Conservation (phyloP, 352 stramenopile species). For the Phytophthora rubi region DNA sequence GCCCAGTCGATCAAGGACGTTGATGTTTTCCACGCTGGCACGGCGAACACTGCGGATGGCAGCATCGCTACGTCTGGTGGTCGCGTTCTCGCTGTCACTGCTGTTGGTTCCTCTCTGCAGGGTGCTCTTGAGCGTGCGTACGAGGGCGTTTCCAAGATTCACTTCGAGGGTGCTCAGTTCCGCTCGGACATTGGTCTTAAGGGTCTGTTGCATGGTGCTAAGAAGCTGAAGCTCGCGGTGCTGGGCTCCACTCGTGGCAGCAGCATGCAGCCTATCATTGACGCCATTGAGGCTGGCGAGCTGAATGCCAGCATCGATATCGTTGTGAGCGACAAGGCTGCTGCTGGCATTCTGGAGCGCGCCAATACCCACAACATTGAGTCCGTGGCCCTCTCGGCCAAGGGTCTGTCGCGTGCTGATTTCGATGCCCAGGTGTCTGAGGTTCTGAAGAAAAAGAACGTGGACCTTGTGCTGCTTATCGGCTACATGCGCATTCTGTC, state of each 20-base stretch:
- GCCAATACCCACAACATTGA: constrained; percentile 85
- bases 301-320: constrained; percentile 96
- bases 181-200: constrained; percentile 98
- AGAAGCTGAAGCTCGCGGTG: constrained; percentile 92
- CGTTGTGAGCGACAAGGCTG: constrained; percentile 96
- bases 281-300: constrained; percentile 89
- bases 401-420: constrained; percentile 89
- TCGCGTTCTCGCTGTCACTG: constrained; percentile 97
- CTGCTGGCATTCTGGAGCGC: constrained; percentile 95
- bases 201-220: constrained; percentile 89
- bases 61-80: constrained; percentile 94
- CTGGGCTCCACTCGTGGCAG: constrained; percentile 97
- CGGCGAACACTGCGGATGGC: constrained; percentile 68
- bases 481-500: constrained; percentile 99
- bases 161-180: constrained; percentile 95
- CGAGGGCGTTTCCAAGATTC: constrained; percentile 85
- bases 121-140: constrained; percentile 94
- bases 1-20: constrained; percentile 86
- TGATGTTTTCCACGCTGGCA: constrained; percentile 99
- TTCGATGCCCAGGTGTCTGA: constrained; percentile 97
- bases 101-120: constrained; percentile 90
- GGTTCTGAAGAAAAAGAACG: constrained; percentile 91
- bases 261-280: constrained; percentile 95
- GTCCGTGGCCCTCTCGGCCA: constrained; percentile 63
- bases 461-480: constrained; percentile 98